A percentile compares a stretch with the other conserved stretches of the same genome.
phyloP scores from a whole-genome alignment of 2,329 filamentous ascomycete species.

The Rutstroemia sp. region DNA sequence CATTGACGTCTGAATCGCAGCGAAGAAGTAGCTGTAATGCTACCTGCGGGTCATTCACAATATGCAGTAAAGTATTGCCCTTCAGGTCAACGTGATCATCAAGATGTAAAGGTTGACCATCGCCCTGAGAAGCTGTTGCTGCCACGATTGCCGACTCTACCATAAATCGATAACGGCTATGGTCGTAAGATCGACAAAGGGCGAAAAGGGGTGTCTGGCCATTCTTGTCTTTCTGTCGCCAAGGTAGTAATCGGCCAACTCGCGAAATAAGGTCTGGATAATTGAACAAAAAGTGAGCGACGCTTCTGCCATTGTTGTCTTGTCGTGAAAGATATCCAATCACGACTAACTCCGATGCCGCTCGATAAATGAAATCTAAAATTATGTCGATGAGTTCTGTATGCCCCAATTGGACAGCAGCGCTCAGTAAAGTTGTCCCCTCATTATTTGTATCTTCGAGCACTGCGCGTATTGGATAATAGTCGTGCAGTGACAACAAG shows the following conservation, averaged over 20 bases:
- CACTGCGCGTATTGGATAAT: slow-evolving; percentile 64
- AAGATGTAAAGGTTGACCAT: slow-evolving; percentile 73
- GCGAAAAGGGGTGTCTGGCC: slow-evolving; percentile 97
- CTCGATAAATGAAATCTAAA: slow-evolving; percentile 60
- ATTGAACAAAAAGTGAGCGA: slow-evolving; percentile 95
- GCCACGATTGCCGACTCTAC: slow-evolving; percentile 72
- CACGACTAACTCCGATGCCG: slow-evolving; percentile 48
- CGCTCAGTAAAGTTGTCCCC: slow-evolving; percentile 80
- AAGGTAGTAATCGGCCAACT: slow-evolving; percentile 74
- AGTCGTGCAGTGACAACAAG: slow-evolving; percentile 67
- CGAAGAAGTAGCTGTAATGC: slow-evolving; percentile 68
- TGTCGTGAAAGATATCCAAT: slow-evolving; percentile 64
- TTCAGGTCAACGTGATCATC: slow-evolving; percentile 90
- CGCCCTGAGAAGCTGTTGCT: slow-evolving; percentile 66
- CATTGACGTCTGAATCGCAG: slow-evolving; percentile 94
- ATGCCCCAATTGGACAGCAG: slow-evolving; percentile 80
- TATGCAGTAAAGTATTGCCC: slow-evolving; percentile 92
- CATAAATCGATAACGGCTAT: slow-evolving; percentile 80
- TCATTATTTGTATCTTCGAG: slow-evolving; percentile 84
- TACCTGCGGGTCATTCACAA: slow-evolving; percentile 78
- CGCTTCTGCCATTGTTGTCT: slow-evolving; percentile 79
- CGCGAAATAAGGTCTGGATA: slow-evolving; percentile 70
- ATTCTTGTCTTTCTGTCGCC: slow-evolving; percentile 89
- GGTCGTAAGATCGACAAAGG: slow-evolving; percentile 90
- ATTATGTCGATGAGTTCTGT: slow-evolving; percentile 67